phyloP scores from a whole-genome alignment of 768 basidiomycete genomes.

The Psilocybe subaeruginosa region DNA sequence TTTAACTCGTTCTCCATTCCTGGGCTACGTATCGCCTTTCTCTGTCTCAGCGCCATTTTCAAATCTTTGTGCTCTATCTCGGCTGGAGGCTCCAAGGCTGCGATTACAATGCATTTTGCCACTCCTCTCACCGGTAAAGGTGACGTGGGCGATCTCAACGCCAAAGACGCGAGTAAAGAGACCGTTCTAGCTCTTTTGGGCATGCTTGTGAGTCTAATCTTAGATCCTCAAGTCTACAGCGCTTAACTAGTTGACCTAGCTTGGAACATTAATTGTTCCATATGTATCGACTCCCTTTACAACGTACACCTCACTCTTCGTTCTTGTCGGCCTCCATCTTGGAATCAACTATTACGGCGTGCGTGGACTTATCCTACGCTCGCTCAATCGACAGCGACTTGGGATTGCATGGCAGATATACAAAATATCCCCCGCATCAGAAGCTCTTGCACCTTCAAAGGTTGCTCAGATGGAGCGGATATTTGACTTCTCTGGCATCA shows the following conservation, averaged over 20 bases:
- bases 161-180: conserved; percentile 75
- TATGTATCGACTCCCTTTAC: conserved; percentile 48
- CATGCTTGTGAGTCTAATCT: conserved; percentile 55
- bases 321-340: conserved; percentile 58
- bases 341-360: conserved; percentile 63
- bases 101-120: conserved; percentile 69
- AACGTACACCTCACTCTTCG: conserved; percentile 54
- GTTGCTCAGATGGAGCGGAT: conserved; percentile 48
- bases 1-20: conserved; percentile 44
- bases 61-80: conserved; percentile 65
- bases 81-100: conserved; percentile 72
- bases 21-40: conserved; percentile 45
- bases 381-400: conserved; percentile 63
- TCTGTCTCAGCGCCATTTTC: conserved; percentile 63
- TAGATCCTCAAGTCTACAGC: neutral
- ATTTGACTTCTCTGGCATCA: conserved; percentile 38
- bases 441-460: conserved; percentile 34
- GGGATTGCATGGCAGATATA: conserved; percentile 54
- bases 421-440: conserved; percentile 21
- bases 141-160: conserved; percentile 72
- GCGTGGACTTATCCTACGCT: conserved; percentile 55
- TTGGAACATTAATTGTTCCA: conserved; percentile 62
- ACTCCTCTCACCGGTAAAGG: conserved; percentile 51
- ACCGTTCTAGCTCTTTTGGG: conserved; percentile 69
- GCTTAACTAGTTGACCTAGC: conserved; percentile 32